Evolutionary conservation across 2,329 filamentous ascomycete species (phyloP), one percentile per base, ranked within the genome.

Genomic region (Aspergillus nomiae): DNA sequence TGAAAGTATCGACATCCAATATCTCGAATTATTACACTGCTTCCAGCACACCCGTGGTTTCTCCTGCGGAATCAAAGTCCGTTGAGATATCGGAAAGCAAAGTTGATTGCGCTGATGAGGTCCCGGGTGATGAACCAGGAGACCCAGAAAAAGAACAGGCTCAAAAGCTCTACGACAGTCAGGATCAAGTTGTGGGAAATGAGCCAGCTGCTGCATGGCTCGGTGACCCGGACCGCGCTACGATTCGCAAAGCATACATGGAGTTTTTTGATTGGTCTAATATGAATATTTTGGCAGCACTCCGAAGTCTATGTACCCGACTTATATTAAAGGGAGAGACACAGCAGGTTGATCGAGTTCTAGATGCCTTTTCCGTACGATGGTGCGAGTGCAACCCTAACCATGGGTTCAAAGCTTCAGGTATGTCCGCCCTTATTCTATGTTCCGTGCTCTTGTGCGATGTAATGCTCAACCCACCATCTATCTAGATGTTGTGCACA

Each of bases 311-410:
- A 30, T 99, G 95, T 76, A 87, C 87, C 59, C 90, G 92, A 36
- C 83, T 98, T 28, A 85, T 95, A 5, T 84, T 99, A 62, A 91
- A 92, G 69, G 95, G 92, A 46, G 95, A 99, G 79, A 96, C 94
- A 3, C 95, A 99, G 78, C 94, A 99, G 77, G 92, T 99, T 24
- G 95, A 99, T 76, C 90, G 95, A 38, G 94, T 99, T 63, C 81
- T 99, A 66, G 92, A 96, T 71, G 90, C 91, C 24, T 94, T 98
- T 71, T 92, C 95, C 3, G 89, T 88, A 67, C 85, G 94, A 65
- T 99, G 95, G 95, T 97, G 92, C 76, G 87, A 91, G 69, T 97
- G 94, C 83, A 99, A 99, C 74, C 87, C 91, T 0, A 90, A 89
- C 50, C 93, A 99, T 77, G 94, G 94, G 16, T 99, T 98, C 84